A percentile compares a stretch with the other conserved stretches of the same genome.
These are phyloP conservation scores for Penicillium sp. DNA, from an alignment of 2,329 filamentous ascomycete genomes.

Conservation along the genomic window DNA sequence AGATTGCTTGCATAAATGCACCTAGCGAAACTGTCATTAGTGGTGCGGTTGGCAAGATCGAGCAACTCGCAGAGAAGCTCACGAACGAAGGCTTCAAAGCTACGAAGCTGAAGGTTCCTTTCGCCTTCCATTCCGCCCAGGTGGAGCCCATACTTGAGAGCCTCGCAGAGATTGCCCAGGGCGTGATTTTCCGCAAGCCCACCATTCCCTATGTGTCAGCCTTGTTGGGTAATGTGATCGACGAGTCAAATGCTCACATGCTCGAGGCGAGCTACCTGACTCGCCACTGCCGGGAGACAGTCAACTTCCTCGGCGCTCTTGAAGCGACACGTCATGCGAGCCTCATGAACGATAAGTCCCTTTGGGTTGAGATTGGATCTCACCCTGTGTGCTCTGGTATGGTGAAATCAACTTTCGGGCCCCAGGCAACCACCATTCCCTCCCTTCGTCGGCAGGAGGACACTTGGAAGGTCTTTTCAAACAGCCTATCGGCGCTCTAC, in stretches of 20 bases:
- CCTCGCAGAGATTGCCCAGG: constrained; percentile 34
- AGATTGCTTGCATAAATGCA: constrained; percentile 40
- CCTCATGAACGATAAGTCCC: constrained; percentile 61
- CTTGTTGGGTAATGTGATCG: constrained; percentile 40
- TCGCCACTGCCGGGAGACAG: constrained; percentile 40
- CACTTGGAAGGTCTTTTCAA: constrained; percentile 38
- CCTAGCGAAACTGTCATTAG: constrained; percentile 42
- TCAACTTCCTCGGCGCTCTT: constrained; percentile 43
- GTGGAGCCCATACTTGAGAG: constrained; percentile 42
- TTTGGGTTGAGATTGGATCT: constrained; percentile 61
- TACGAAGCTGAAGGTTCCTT: constrained; percentile 40
- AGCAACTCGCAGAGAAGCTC: constrained; percentile 31
- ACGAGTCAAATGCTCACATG: constrained; percentile 25
- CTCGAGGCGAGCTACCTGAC: constrained; percentile 38
- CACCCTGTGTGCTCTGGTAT: constrained; percentile 44
- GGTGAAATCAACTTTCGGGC: constrained; percentile 52
- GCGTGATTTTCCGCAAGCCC: constrained; percentile 37
- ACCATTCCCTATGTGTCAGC: constrained; percentile 43
- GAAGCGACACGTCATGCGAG: constrained; percentile 32
- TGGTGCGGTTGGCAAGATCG: constrained; percentile 33
- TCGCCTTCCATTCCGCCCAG: constrained; percentile 44
- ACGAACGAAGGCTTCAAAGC: constrained; percentile 34
- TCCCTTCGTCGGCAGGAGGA: constrained; percentile 41
- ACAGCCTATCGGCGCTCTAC: constrained; percentile 32
- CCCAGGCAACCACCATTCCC: constrained; percentile 48